Conservation (phyloP, 2,329 filamentous ascomycete genomes). For the Periconia macrospinosa region DNA sequence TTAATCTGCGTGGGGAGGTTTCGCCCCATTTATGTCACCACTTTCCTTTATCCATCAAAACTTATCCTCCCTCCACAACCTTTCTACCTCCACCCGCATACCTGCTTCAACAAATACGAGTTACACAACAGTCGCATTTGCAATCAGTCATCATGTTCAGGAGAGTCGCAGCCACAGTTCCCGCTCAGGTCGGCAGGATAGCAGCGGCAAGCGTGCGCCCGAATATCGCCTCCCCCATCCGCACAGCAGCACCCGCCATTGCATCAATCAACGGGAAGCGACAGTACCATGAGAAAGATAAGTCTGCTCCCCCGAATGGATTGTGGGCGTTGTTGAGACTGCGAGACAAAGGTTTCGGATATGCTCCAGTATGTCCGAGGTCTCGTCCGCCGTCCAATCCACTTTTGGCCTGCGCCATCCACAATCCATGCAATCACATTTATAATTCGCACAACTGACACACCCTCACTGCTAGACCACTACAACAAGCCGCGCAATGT, state of each 20-base stretch:
- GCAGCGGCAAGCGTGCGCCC: slow-evolving; percentile 54
- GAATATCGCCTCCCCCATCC: slow-evolving; percentile 50
- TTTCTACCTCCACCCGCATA: neutral
- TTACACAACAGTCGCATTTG: slow-evolving; percentile 12
- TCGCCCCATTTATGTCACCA: too few relatives aligned
- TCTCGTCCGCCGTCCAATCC: neutral
- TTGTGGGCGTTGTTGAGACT: slow-evolving; percentile 9
- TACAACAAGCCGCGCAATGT: slow-evolving; percentile 80
- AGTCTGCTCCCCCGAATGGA: slow-evolving; percentile 33
- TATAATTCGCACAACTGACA: slow-evolving; percentile 42
- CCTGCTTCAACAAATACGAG: slow-evolving; percentile 12
- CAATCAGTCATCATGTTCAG: slow-evolving; percentile 55
- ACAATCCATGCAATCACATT: neutral
- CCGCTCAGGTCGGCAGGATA: slow-evolving; percentile 55
- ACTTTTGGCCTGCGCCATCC: neutral
- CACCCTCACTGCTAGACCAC: slow-evolving; percentile 69
- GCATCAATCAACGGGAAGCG: slow-evolving; percentile 46
- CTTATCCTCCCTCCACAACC: slow-evolving; percentile 15
- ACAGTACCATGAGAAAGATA: slow-evolving; percentile 69
- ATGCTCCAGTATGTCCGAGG: slow-evolving; percentile 6
- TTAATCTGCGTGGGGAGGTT: too few relatives aligned
- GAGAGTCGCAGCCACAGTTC: slow-evolving; percentile 57
- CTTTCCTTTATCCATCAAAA: slow-evolving; percentile 6
- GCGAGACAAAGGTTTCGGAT: slow-evolving; percentile 1
- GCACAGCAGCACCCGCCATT: slow-evolving; percentile 47